Evolutionary conservation across 768 basidiomycete species (phyloP).

Genomic region (Asterophora lycoperdoides): DNA sequence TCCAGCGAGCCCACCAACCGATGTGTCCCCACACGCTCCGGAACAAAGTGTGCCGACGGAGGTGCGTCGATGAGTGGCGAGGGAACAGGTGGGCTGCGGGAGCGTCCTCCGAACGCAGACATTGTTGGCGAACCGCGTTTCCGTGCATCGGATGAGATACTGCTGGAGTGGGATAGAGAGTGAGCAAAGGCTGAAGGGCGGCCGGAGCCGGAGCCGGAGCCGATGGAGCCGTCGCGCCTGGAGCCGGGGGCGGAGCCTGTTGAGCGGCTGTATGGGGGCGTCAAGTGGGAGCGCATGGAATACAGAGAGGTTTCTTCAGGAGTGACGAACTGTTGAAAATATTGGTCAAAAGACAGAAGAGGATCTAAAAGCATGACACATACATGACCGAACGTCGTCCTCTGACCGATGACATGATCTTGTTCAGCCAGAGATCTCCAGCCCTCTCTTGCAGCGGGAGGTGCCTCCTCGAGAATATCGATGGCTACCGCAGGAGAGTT

Average conservation of each 20-base stretch:
- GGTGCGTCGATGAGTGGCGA: slow-evolving; percentile 12
- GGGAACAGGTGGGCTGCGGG: slow-evolving; percentile 15
- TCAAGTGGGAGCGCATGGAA: slow-evolving; percentile 56
- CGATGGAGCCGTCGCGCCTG: slow-evolving; percentile 36
- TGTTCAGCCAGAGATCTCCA: slow-evolving; percentile 54
- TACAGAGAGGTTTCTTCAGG: slow-evolving; percentile 60
- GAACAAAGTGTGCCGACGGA: slow-evolving; percentile 13
- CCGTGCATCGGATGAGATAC: slow-evolving; percentile 53
- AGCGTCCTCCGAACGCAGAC: slow-evolving; percentile 42
- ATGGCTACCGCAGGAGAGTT: slow-evolving; percentile 36
- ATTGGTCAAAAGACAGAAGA: slow-evolving; percentile 12
- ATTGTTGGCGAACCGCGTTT: slow-evolving; percentile 42
- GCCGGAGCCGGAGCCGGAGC: slow-evolving; percentile 52
- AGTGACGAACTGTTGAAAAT: slow-evolving; percentile 37
- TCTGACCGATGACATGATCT: slow-evolving; percentile 20
- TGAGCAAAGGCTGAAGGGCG: slow-evolving; percentile 42
- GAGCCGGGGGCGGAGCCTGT: slow-evolving; percentile 53
- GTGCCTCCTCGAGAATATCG: slow-evolving; percentile 66
- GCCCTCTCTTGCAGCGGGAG: slow-evolving; percentile 54
- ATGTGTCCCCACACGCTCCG: slow-evolving; percentile 21
- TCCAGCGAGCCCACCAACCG: slow-evolving; percentile 10
- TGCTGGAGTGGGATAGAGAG: slow-evolving; percentile 46
- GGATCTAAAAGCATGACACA: slow-evolving; percentile 24
- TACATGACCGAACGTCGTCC: slow-evolving; percentile 60
- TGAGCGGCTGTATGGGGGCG: slow-evolving; percentile 42